These are phyloP conservation scores for Rasamsonia emersonii DNA, from an alignment of 2,329 filamentous ascomycete genomes.

Conservation along the genomic window DNA sequence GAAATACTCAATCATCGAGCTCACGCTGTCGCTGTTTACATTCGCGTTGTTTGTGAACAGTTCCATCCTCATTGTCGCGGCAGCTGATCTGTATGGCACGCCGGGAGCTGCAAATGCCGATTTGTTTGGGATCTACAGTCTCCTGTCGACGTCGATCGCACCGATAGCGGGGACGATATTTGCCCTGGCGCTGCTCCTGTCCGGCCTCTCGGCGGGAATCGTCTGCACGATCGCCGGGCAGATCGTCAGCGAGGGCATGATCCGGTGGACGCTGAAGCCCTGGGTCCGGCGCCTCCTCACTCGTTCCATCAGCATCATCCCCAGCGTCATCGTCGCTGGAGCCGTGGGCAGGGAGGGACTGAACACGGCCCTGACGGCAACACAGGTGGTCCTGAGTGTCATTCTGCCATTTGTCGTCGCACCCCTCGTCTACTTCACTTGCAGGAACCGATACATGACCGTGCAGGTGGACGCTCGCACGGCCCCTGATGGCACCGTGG, in stretches of 20 bases:
- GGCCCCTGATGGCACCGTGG: conserved; percentile 32
- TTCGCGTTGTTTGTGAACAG: conserved; percentile 81
- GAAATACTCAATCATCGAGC: conserved; percentile 63
- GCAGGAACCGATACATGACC: conserved; percentile 70
- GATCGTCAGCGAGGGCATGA: conserved; percentile 77
- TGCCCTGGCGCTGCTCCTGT: conserved; percentile 69
- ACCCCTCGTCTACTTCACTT: conserved; percentile 79
- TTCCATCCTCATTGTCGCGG: conserved; percentile 72
- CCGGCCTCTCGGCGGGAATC: conserved; percentile 72
- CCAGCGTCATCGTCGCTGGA: conserved; percentile 73
- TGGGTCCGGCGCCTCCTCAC: conserved; percentile 75
- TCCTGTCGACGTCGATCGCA: conserved; percentile 61
- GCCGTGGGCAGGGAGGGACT: conserved; percentile 65
- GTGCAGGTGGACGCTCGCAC: conserved; percentile 41
- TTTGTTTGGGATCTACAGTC: conserved; percentile 71
- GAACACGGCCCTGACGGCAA: conserved; percentile 62
- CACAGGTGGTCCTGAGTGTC: conserved; percentile 69
- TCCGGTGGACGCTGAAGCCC: conserved; percentile 64
- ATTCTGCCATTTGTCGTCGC: conserved; percentile 76
- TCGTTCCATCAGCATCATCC: conserved; percentile 69
- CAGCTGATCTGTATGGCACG: conserved; percentile 61
- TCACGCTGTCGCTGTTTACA: conserved; percentile 65
- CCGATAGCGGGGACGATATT: conserved; percentile 76
- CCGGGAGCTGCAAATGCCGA: conserved; percentile 58
- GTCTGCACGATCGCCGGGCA: conserved; percentile 85